Conservation (phyloP, 352 stramenopile species). For the Globisporangium splendens region DNA sequence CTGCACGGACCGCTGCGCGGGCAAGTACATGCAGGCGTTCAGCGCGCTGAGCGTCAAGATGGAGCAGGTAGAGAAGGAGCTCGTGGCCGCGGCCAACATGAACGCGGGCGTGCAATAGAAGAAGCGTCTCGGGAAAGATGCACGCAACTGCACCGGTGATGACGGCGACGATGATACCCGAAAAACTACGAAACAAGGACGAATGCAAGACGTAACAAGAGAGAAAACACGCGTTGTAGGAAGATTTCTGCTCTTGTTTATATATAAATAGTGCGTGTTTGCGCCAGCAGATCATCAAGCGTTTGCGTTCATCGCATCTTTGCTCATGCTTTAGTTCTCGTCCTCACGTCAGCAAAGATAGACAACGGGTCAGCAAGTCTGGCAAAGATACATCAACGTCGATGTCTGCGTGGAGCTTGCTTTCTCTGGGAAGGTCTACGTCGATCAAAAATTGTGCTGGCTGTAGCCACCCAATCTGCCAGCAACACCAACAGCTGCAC, state of each 20-base stretch:
- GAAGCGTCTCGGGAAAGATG: too few species aligned
- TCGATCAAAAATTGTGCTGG: slow-evolving; percentile 70
- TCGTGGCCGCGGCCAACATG: slow-evolving; percentile 68
- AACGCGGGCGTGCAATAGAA: slow-evolving; percentile 39
- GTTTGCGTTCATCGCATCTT: slow-evolving; percentile 2
- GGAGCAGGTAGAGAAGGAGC: slow-evolving; percentile 93
- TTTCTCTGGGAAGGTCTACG: slow-evolving; percentile 4
- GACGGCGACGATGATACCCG: neutral
- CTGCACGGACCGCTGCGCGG: slow-evolving; percentile 96
- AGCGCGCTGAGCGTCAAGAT: slow-evolving; percentile 93
- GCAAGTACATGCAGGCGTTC: slow-evolving; percentile 98
- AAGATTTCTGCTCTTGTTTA: slow-evolving; percentile 13
- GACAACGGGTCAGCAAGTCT: neutral
- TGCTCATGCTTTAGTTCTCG: neutral
- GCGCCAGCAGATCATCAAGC: neutral
- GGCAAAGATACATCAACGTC: neutral
- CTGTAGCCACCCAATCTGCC: slow-evolving; percentile 58
- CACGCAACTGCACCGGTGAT: neutral
- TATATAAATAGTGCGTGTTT: slow-evolving; percentile 57
- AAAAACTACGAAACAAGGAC: neutral
- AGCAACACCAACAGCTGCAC: slow-evolving; percentile 46
- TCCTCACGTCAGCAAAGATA: slow-evolving; percentile 1
- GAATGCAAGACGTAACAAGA: slow-evolving; percentile 1
- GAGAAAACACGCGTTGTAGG: neutral
- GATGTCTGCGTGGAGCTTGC: neutral